Evolutionary conservation across 2,329 filamentous ascomycete genomes (phyloP), one percentile per base, ranked within the genome.

Genomic region (Fusarium metavorans): DNA sequence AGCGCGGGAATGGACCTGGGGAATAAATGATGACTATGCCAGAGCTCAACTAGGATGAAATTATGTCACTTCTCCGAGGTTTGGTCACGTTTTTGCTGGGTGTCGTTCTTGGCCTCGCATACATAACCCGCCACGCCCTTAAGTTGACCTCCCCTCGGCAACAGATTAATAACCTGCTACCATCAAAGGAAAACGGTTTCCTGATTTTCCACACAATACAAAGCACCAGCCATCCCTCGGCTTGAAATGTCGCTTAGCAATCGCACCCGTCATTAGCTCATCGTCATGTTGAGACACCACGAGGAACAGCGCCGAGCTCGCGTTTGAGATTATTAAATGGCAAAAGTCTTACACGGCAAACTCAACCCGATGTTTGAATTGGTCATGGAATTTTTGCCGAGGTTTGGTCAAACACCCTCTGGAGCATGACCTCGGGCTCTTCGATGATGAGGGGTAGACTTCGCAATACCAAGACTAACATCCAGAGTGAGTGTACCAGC

Each of bases 11-110:
- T 20, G 41, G 34, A 32, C 39, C 43, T 62, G 9, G 34, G 34
- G 13, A 60, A 74, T 68, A 68, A 74, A 71, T 74, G 71, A 74
- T 74, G 59, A 71, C 27, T 58, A 18, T 18, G 39, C 48, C 43
- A 25, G 11, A 23, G 10, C 32, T 32, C 50, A 16, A 3, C n/a
- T 13, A 6, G 9, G 32, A 20, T 5, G 23, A 7, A n/a, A 34
- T 8, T 30, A 23, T 34, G 18, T 57, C 32, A 41, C 18, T 13
- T 30, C 1, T 34, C 9, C 27, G 67, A 68, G 48, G 14, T 41
- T 18, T 18, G 20, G 13, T 10, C 20, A n/a, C 9, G 14, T 37
- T 39, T 39, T 18, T 18, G 34, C 18, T 10, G 20, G 41, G 45
- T 64, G 60, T 34, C 6, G 43, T 11, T 4, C 27, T 56, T 56